Evolutionary conservation across 1,139 yeast species (phyloP).

Genomic region (Geotrichum reessii): DNA sequence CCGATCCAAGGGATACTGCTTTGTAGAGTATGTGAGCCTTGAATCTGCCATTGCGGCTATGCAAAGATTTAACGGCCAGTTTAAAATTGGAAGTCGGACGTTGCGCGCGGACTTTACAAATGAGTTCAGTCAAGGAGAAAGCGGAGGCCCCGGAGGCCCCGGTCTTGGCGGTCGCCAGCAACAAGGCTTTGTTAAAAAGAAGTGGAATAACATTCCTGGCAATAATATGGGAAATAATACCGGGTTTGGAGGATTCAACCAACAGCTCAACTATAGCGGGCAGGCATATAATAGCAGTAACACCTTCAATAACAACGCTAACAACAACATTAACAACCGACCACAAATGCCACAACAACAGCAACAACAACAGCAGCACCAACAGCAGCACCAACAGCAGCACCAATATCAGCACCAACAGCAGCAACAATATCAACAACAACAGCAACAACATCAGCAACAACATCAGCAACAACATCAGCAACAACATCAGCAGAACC

Average conservation of each 20-base stretch:
- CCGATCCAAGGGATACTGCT: constrained; percentile 75
- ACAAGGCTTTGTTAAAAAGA: constrained; percentile 2
- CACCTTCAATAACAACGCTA: constrained; percentile 18
- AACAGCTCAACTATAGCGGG: constrained; percentile 19
- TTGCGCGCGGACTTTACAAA: constrained; percentile 65
- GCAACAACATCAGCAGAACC: too few species aligned
- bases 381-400: too few species aligned
- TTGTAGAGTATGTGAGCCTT: constrained; percentile 55
- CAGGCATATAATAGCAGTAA: not conserved
- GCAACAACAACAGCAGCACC: not conserved
- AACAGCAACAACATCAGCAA: too few species aligned
- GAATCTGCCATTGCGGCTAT: constrained; percentile 81
- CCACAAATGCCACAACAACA: not conserved
- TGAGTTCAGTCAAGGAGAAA: constrained; percentile 31
- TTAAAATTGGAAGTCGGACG: constrained; percentile 54
- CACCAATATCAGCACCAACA: too few species aligned
- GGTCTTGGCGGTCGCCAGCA: not conserved
- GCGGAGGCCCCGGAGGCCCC: constrained; percentile 2
- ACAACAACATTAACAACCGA: not conserved
- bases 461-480: too few species aligned
- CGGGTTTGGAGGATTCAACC: constrained; percentile 9
- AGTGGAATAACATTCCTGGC: not conserved
- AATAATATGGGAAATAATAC: not conserved
- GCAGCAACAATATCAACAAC: too few species aligned
- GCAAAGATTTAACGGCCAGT: constrained; percentile 61